phyloP scores from a whole-genome alignment of 1,139 yeast genomes.

The Sugiyamaella grinbergsii region DNA sequence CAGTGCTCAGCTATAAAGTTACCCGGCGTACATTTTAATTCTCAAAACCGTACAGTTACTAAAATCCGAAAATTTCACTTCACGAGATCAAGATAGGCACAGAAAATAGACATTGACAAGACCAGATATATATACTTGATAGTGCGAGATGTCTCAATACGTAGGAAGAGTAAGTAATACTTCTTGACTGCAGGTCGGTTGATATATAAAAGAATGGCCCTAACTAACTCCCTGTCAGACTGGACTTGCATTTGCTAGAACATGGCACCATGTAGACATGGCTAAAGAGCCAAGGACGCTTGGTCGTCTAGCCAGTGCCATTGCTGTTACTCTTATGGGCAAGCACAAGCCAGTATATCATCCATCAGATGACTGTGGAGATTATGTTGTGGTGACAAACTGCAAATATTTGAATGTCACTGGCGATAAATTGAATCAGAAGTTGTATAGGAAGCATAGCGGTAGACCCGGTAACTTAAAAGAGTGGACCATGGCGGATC shows the following conservation, averaged over 20 bases:
- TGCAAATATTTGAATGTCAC: conserved; percentile 78
- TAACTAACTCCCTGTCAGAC: conserved; percentile 44
- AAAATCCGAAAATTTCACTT: conserved; percentile 13
- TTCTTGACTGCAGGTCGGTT: background rate
- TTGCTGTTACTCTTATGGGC: conserved; percentile 87
- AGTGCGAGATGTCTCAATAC: conserved; percentile 37
- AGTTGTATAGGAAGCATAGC: conserved; percentile 89
- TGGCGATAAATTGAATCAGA: conserved; percentile 80
- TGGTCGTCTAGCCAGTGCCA: conserved; percentile 88
- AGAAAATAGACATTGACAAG: background rate
- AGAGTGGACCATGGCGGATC: conserved; percentile 76
- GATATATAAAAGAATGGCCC: background rate
- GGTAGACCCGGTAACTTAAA: conserved; percentile 88
- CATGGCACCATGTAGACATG: conserved; percentile 95
- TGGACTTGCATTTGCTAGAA: conserved; percentile 75
- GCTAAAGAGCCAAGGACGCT: conserved; percentile 81
- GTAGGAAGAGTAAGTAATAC: conserved; percentile 37
- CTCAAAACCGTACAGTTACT: background rate
- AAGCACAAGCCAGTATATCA: conserved; percentile 93
- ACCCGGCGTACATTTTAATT: background rate
- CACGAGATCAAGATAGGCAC: conserved; percentile 1
- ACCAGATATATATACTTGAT: background rate
- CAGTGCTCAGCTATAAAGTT: too few relatives aligned
- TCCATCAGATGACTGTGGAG: conserved; percentile 82
- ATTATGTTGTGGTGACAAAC: conserved; percentile 94